Percentiles rank a stretch among this genome's conserved stretches.
Evolutionary conservation across 2,329 filamentous ascomycete genomes (phyloP).

Genomic region (Cercospora citrullina): DNA sequence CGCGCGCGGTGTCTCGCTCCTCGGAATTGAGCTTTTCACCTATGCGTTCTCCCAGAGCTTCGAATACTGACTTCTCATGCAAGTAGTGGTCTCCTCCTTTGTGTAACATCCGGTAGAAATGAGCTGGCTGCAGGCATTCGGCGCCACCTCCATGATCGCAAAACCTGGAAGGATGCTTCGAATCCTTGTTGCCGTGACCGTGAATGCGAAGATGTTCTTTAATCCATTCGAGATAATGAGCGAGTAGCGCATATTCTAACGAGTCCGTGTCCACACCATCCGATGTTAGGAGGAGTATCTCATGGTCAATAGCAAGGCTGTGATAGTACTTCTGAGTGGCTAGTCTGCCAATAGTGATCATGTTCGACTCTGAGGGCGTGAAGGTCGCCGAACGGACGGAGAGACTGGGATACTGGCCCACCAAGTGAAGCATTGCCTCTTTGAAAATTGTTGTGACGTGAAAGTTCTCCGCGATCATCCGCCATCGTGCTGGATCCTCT

Average conservation of each 20-base stretch:
- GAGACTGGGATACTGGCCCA: slow-evolving; percentile 34
- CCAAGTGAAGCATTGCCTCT: slow-evolving; percentile 42
- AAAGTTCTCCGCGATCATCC: slow-evolving; percentile 36
- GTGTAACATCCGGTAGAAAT: slow-evolving; percentile 36
- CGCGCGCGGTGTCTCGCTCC: background rate
- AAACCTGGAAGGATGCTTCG: background rate
- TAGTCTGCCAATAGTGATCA: slow-evolving; percentile 21
- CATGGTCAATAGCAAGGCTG: background rate
- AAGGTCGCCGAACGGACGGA: background rate
- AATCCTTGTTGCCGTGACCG: slow-evolving; percentile 12
- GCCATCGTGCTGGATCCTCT: slow-evolving; percentile 38
- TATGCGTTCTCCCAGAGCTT: background rate
- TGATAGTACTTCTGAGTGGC: slow-evolving; percentile 12
- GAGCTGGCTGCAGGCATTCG: slow-evolving; percentile 23
- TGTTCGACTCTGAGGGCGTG: slow-evolving; percentile 8
- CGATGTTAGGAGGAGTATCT: background rate
- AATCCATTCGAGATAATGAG: slow-evolving; percentile 2
- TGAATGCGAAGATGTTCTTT: slow-evolving; percentile 13
- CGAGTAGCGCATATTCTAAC: background rate
- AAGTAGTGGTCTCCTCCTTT: slow-evolving; percentile 37
- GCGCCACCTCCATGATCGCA: slow-evolving; percentile 19
- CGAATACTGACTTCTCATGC: slow-evolving; percentile 20
- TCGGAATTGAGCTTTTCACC: slow-evolving; percentile 3
- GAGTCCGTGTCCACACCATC: background rate
- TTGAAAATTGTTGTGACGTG: slow-evolving; percentile 38